These are phyloP conservation scores for Ciborinia camelliae DNA, from an alignment of 2,329 filamentous ascomycete genomes.

Conservation along the genomic window DNA sequence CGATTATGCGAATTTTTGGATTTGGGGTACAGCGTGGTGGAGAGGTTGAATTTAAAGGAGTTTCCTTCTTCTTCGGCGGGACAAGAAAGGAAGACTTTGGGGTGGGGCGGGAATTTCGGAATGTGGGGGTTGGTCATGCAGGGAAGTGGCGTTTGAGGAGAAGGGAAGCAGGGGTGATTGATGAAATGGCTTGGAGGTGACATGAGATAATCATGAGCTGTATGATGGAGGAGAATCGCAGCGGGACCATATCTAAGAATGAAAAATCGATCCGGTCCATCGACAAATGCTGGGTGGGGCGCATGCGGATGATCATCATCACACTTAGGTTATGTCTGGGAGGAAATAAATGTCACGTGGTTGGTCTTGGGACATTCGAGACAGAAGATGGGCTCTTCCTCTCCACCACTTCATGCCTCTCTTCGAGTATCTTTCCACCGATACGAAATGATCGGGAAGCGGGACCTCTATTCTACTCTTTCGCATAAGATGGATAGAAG, in stretches of 20 bases:
- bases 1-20: slow-evolving; percentile 14
- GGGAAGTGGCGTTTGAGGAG: slow-evolving; percentile 6
- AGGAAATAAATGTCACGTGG: neutral
- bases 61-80: neutral
- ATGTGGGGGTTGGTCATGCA: slow-evolving; percentile 4
- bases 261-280: too few relatives aligned
- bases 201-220: neutral
- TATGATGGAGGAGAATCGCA: neutral
- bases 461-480: neutral
- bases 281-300: neutral
- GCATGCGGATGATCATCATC: neutral
- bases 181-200: neutral
- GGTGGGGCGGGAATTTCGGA: slow-evolving; percentile 1
- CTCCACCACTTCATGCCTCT: too few relatives aligned
- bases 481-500: fast-evolving
- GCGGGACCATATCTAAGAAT: too few relatives aligned
- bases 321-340: too few relatives aligned
- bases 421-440: neutral
- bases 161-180: neutral
- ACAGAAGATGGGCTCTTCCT: neutral
- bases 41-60: slow-evolving; percentile 18
- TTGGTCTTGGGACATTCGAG: neutral
- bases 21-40: slow-evolving; percentile 17
- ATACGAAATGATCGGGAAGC: fast-evolving
- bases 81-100: neutral